phyloP scores from a whole-genome alignment of 2,329 filamentous ascomycete genomes.

The Fusarium clavum region DNA sequence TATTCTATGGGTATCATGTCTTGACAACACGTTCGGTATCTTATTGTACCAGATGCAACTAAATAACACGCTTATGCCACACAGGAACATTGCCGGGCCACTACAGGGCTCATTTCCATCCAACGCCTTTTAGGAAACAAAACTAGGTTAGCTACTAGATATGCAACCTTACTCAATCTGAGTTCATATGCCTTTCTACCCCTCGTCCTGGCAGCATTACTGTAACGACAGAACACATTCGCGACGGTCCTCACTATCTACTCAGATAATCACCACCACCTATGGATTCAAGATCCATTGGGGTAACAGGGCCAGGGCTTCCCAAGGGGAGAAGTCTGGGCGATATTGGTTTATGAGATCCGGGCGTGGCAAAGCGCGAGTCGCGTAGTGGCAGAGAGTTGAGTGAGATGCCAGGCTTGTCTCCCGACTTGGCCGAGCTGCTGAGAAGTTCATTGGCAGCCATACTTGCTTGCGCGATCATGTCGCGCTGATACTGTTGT shows the following conservation, averaged over 20 bases:
- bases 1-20: slow-evolving; percentile 44
- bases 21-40: slow-evolving; percentile 28
- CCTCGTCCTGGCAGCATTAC: not conserved
- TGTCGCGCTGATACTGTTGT: slow-evolving; percentile 70
- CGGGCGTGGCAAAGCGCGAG: slow-evolving; percentile 53
- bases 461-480: slow-evolving; percentile 68
- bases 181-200: not conserved
- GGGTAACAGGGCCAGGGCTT: slow-evolving; percentile 71
- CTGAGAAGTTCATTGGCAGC: slow-evolving; percentile 60
- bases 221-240: not conserved
- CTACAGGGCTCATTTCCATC: slow-evolving; percentile 5
- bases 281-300: slow-evolving; percentile 64
- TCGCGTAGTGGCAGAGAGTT: slow-evolving; percentile 53
- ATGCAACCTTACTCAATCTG: slow-evolving; percentile 13
- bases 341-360: slow-evolving; percentile 60
- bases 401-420: slow-evolving; percentile 48
- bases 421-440: slow-evolving; percentile 42
- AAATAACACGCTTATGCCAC: slow-evolving; percentile 38
- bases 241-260: slow-evolving; percentile 5
- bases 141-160: not conserved
- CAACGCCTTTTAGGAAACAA: slow-evolving; percentile 31
- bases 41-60: slow-evolving; percentile 27
- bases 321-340: slow-evolving; percentile 65
- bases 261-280: slow-evolving; percentile 54
- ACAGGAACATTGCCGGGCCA: slow-evolving; percentile 13